phyloP scores from a whole-genome alignment of 139 green algal species.

The Zygnema cylindricum region DNA sequence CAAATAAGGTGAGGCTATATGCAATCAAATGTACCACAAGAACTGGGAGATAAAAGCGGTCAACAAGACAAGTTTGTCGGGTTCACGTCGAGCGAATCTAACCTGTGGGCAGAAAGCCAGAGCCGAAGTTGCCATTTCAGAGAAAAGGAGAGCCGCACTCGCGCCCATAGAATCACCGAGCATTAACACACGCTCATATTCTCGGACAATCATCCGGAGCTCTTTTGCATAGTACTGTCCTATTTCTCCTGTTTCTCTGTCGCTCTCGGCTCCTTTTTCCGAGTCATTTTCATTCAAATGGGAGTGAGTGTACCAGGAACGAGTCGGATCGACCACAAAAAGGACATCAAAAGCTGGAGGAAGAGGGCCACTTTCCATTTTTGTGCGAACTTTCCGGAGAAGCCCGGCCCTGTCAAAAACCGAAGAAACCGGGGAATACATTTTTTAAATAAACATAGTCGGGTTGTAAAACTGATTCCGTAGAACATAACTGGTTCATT shows the following conservation, averaged over 20 bases:
- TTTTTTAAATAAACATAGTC: no score
- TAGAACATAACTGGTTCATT: no score
- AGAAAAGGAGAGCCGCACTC: conserved; percentile 82
- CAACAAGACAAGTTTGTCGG: no score
- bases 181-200: conserved; percentile 81
- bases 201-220: conserved; percentile 12
- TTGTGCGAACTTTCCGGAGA: conserved; percentile 62
- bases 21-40: no score
- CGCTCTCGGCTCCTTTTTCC: not conserved
- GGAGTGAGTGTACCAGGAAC: conserved; percentile 61
- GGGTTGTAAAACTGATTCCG: no score
- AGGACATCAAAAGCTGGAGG: conserved; percentile 56
- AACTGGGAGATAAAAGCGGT: no score
- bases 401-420: conserved; percentile 77
- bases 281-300: not conserved
- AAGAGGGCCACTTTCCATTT: conserved; percentile 9
- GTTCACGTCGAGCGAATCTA: conserved; percentile 9
- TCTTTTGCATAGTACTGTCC: conserved; percentile 45
- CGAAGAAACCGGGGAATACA: no score
- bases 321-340: conserved; percentile 55
- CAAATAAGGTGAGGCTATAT: no score
- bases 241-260: not conserved
- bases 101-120: conserved; percentile 90
- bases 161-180: conserved; percentile 94
- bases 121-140: conserved; percentile 76